A percentile compares a stretch with the other conserved stretches of the same genome.
Evolutionary conservation across 371 early-diverging fungal species (phyloP).

Genomic region (Thermomucor indicae-seudaticae): DNA sequence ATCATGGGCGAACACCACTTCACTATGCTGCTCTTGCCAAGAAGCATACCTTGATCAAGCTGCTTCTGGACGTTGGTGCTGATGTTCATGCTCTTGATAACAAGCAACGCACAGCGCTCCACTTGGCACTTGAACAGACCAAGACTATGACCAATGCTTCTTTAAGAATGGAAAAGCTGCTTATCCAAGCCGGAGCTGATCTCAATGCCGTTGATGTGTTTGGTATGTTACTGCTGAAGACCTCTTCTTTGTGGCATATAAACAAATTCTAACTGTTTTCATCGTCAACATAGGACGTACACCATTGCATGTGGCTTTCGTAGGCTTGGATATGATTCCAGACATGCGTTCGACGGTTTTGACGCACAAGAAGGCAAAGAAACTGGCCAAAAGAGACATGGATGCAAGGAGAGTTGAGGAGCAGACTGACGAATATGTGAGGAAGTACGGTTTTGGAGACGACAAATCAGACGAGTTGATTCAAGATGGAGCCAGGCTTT

Average conservation of each 20-base stretch:
- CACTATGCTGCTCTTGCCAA: conserved; percentile 42
- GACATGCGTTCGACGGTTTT: conserved; percentile 24
- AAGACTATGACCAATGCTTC: conserved; percentile 51
- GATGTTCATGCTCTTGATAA: conserved; percentile 17
- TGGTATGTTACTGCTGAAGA: conserved; percentile 31
- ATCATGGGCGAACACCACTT: conserved; percentile 18
- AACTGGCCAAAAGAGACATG: no score
- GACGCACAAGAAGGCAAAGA: neutral
- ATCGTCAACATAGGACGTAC: conserved; percentile 37
- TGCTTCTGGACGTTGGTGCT: conserved; percentile 39
- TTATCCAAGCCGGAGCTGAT: conserved; percentile 42
- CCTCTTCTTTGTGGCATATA: no score
- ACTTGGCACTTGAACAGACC: conserved; percentile 46
- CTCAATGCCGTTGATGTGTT: conserved; percentile 40
- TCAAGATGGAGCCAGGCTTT: no score
- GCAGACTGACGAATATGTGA: neutral
- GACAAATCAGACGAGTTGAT: no score
- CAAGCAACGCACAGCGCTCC: conserved; percentile 45
- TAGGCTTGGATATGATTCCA: conserved; percentile 35
- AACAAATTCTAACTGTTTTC: no score
- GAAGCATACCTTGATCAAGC: conserved; percentile 34
- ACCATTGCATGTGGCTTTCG: conserved; percentile 53
- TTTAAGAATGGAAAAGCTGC: conserved; percentile 44
- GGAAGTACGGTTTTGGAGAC: no score
- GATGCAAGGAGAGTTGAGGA: no score